A percentile compares a stretch with the other conserved stretches of the same genome.
Conservation (phyloP, 2,329 filamentous ascomycete species). For the Bipolaris oryzae region DNA sequence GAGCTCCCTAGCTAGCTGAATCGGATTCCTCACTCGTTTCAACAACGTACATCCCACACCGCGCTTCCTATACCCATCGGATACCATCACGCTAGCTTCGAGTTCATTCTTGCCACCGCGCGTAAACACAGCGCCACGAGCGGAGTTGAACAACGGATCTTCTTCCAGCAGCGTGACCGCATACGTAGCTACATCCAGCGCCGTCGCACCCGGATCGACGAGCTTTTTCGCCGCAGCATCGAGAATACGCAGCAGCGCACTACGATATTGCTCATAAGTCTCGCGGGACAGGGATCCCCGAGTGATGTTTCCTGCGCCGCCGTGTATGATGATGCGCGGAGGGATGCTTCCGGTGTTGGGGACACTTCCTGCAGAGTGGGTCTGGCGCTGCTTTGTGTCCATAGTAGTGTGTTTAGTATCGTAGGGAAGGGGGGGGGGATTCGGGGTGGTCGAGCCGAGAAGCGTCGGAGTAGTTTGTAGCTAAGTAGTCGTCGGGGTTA, state of each 20-base stretch:
- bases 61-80: slow-evolving; percentile 72
- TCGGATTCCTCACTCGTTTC: slow-evolving; percentile 76
- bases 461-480: no score
- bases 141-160: slow-evolving; percentile 82
- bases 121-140: slow-evolving; percentile 84
- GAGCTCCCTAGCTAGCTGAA: slow-evolving; percentile 73
- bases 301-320: slow-evolving; percentile 56
- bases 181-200: slow-evolving; percentile 75
- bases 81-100: slow-evolving; percentile 87
- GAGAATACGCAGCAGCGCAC: slow-evolving; percentile 49
- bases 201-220: slow-evolving; percentile 54
- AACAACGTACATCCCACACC: slow-evolving; percentile 79
- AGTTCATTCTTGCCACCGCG: slow-evolving; percentile 82
- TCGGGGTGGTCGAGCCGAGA: no score
- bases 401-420: no score
- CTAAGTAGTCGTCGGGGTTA: no score
- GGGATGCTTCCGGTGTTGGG: slow-evolving; percentile 20
- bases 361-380: no score
- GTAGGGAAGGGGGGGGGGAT: no score
- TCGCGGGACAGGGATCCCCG: slow-evolving; percentile 46
- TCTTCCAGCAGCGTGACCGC: slow-evolving; percentile 80
- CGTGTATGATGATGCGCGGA: slow-evolving; percentile 57
- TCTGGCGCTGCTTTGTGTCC: not conserved
- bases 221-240: slow-evolving; percentile 35
- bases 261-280: slow-evolving; percentile 47